phyloP scores from a whole-genome alignment of 1,139 yeast genomes.

The Geotrichum fermentans region DNA sequence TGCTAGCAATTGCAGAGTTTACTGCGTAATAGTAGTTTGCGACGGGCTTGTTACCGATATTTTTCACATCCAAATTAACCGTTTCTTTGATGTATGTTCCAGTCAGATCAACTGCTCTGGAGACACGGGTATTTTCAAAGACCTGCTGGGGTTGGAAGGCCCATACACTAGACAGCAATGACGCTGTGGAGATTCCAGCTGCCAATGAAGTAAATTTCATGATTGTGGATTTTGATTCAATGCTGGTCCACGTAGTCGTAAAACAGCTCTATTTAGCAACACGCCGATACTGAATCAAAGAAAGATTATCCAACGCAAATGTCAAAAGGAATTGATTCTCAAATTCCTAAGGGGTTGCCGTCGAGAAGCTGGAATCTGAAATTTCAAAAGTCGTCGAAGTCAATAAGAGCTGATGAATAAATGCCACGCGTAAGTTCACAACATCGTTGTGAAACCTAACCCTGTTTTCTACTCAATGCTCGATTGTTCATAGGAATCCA shows the following conservation, averaged over 20 bases:
- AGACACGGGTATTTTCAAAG: constrained; percentile 34
- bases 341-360: no score
- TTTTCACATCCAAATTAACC: constrained; percentile 51
- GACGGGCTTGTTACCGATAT: constrained; percentile 53
- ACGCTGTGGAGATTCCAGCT: constrained; percentile 2
- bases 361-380: no score
- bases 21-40: constrained; percentile 52
- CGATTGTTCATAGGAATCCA: no score
- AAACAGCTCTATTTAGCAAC: constrained; percentile 7
- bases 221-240: background rate
- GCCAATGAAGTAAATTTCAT: constrained; percentile 11
- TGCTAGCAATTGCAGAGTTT: constrained; percentile 43
- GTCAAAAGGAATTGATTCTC: no score
- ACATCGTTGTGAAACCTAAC: no score
- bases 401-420: no score
- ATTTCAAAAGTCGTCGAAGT: no score
- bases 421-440: no score
- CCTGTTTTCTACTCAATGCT: no score
- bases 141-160: constrained; percentile 19
- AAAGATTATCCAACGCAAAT: no score
- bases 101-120: constrained; percentile 52
- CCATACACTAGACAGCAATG: constrained; percentile 3
- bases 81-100: constrained; percentile 66
- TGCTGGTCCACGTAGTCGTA: background rate
- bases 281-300: constrained; percentile 11